Evolutionary conservation across 495 filamentous ascomycete species (phyloP).

Genomic region (Extremus antarcticus): DNA sequence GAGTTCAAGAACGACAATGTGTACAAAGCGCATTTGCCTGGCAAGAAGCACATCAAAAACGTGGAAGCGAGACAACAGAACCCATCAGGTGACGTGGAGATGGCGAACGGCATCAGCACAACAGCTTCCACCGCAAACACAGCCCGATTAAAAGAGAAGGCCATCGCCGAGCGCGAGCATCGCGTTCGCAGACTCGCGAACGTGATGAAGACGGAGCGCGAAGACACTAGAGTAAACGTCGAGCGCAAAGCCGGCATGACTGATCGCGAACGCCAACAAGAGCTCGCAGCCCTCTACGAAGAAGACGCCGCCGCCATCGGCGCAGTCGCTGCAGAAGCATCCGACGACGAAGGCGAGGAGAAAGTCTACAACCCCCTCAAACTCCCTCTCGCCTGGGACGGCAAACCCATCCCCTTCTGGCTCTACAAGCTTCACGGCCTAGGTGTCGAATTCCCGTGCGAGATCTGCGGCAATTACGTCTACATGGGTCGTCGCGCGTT

Average conservation of each 20-base stretch:
- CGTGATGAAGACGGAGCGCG: conserved; percentile 65
- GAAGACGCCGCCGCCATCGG: conserved; percentile 40
- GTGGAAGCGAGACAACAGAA: conserved; percentile 45
- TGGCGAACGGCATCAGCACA: conserved; percentile 9
- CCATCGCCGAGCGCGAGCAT: conserved; percentile 80
- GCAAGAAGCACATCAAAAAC: conserved; percentile 83
- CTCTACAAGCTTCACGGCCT: conserved; percentile 93
- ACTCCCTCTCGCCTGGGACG: conserved; percentile 90
- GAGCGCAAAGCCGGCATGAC: conserved; percentile 94
- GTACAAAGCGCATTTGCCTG: conserved; percentile 75
- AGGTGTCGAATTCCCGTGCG: conserved; percentile 88
- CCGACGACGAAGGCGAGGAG: conserved; percentile 58
- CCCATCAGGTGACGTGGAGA: conserved; percentile 18
- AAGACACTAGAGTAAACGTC: conserved; percentile 81
- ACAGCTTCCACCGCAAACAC: conserved; percentile 24
- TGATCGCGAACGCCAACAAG: conserved; percentile 82
- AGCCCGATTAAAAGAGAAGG: conserved; percentile 69
- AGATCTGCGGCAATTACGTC: conserved; percentile 94
- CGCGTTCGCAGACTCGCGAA: conserved; percentile 65
- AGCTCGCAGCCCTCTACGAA: conserved; percentile 75
- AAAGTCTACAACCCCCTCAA: conserved; percentile 96
- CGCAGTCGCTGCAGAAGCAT: conserved; percentile 43
- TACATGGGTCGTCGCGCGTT: conserved; percentile 94
- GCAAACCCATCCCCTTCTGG: conserved; percentile 98
- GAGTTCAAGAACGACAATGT: conserved; percentile 94